Evolutionary conservation across 495 filamentous ascomycete species (phyloP), one percentile per base, ranked within the genome.

Genomic region (Penicillium antarcticum): DNA sequence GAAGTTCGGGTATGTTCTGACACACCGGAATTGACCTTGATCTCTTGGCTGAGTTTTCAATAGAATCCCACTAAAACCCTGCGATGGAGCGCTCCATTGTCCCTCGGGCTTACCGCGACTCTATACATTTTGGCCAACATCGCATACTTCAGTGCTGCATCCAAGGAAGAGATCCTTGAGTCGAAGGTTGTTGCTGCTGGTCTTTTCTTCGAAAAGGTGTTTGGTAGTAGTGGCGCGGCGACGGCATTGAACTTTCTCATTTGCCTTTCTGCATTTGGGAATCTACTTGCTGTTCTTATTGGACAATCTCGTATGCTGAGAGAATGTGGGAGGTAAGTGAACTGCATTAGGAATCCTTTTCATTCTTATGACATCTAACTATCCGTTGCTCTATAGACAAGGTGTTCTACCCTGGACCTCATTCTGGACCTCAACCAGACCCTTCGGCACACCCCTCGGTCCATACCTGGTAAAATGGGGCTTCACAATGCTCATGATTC

Each of bases 121-220:
- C 66, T 88, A 5, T 86, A 86, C 53, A 75, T 85, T 23, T 56
- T 86, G 7, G 78, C 75, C 17, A 87, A 86, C 36, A 72, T 86
- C 19, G 82, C 83, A 0, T 86, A 84, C 61, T 81, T 86, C 50
- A 65, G 81, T 1, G 80, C 76, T 4, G 81, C 83, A 0, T 73
- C 76, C 4, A 81, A 79, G 57, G 69, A 72, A 1, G 73, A 82
- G 31, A 73, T 86, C 8, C 52, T 71, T 5, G 56, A 65, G 0
- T 80, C 82, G 0, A 77, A 78, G 38, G 72, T 79, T 32, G 76
- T 79, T 7, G 79, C 78, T 2, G 84, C 83, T 2, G 67, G 71
- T 18, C 52, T 85, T 0, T 87, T 86, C 62, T 87, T 87, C 57
- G 62, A 76, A 13, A 72, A 72, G 5, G 80, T 85, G 0, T 85